Percentiles rank a stretch among this genome's conserved stretches.
phyloP scores from a whole-genome alignment of 2,329 filamentous ascomycete species.

The Lecanoromycetidae sp. region DNA sequence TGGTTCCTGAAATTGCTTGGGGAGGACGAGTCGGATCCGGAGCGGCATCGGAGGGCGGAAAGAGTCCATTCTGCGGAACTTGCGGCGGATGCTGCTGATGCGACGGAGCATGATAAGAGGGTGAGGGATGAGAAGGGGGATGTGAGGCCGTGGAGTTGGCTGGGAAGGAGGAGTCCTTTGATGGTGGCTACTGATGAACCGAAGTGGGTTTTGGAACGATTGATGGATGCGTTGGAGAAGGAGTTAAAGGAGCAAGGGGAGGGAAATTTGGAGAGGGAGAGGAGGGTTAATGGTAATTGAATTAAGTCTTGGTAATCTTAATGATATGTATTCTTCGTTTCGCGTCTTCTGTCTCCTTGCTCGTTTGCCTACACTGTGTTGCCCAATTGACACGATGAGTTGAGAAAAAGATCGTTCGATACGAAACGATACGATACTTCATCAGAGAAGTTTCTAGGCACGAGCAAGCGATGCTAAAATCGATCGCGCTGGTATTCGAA shows the following conservation, averaged over 20 bases:
- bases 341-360: no score
- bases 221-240: constrained; percentile 28
- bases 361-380: no score
- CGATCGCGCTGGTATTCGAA: no score
- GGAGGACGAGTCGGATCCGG: constrained; percentile 30
- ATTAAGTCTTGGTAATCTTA: no score
- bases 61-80: background rate
- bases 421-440: no score
- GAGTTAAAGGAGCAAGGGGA: constrained; percentile 22
- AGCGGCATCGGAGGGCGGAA: constrained; percentile 21
- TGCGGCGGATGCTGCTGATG: background rate
- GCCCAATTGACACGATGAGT: no score
- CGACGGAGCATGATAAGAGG: background rate
- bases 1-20: constrained; percentile 37
- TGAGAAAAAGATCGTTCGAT: no score
- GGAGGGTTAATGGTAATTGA: background rate
- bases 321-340: no score
- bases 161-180: constrained; percentile 27
- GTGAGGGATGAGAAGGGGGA: background rate
- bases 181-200: constrained; percentile 30
- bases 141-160: constrained; percentile 28
- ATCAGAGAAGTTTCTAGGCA: no score
- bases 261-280: background rate
- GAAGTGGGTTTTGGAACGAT: constrained; percentile 30
- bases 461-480: no score